Evolutionary conservation across 805 yeast genomes (phyloP), one percentile per base, ranked within the genome.

Genomic region (Candida parachauliodes): DNA sequence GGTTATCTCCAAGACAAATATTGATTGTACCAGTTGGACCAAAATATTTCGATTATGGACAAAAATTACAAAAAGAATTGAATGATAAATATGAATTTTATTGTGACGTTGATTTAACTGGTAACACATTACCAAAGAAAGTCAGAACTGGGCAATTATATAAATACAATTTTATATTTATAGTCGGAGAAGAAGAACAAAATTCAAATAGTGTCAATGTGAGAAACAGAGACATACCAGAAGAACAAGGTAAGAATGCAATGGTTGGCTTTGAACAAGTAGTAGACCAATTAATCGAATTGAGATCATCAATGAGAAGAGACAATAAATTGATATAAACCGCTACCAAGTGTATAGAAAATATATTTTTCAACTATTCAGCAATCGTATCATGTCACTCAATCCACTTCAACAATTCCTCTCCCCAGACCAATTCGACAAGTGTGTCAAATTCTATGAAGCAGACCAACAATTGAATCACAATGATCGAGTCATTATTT

Each of bases 1-100:
- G 98, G 98, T 76, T 93, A 60, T 89, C 98, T n/a, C 99, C 99
- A 57, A 84, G 98, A 72, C 99, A 93, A 71, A 77, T 91, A 41
- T 73, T 91, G 53, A 94, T 93, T 54, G 93, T 93, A 21, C 98
- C 98, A 51, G 97, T 93, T 52, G 97, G 96, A 57, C 94, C 85
- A 47, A 88, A 86, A 65, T 91, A 83, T 73, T 80, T 74, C 56
- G 95, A 82, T 48, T 93, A 93, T 58, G 99, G 98, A 29, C 81
- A 83, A 62, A 70, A 78, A 51, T 84, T 93, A 48, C 80, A 81
- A 54, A 77, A 83, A 55, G 62, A 64, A 48, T 70, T 83, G 59
- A 64, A 55, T 39, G 81, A 83, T 57, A 72, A 68, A 41, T 79
- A 79, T 49, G 91, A 88, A 21, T 84, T 91, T 75, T 88, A 77